Conservation (phyloP, 176 grass and related monocot species). For the Secale cereale region DNA sequence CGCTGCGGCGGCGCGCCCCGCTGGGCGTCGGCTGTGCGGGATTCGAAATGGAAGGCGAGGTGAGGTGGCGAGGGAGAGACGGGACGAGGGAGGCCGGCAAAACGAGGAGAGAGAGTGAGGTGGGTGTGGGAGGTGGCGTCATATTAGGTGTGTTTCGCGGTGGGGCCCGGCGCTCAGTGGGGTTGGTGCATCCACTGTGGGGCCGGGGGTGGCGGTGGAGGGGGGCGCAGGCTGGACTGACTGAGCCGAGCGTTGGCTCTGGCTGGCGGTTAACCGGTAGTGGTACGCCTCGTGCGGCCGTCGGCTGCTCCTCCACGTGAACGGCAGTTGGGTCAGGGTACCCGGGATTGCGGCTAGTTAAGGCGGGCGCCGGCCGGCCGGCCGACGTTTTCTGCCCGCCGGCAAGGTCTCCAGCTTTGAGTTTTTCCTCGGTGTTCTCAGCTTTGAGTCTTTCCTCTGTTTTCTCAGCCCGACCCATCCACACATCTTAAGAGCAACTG, state of each 20-base stretch:
- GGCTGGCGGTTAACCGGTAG: not conserved
- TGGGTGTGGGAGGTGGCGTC: slow-evolving; percentile 16
- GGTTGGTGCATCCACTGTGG: not conserved
- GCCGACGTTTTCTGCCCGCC: not conserved
- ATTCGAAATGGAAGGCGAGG: slow-evolving; percentile 2
- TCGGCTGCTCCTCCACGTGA: not conserved
- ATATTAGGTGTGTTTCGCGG: slow-evolving; percentile 30
- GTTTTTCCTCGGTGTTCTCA: too few relatives aligned
- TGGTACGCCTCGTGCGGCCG: not conserved
- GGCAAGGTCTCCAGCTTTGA: not conserved
- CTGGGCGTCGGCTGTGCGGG: not conserved
- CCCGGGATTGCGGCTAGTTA: not conserved
- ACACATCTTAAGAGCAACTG: too few relatives aligned
- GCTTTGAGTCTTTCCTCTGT: too few relatives aligned
- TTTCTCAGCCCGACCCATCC: too few relatives aligned
- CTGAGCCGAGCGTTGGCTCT: not conserved
- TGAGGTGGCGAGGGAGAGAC: not conserved
- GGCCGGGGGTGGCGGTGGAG: not conserved
- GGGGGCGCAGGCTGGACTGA: not conserved
- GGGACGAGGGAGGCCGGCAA: not conserved
- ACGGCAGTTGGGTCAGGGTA: not conserved
- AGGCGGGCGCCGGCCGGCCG: not conserved
- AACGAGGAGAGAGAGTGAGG: not conserved
- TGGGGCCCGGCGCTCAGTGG: slow-evolving; percentile 7
- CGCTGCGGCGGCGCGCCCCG: slow-evolving; percentile 14